Evolutionary conservation across 2,329 filamentous ascomycete species (phyloP).

Genomic region (Fulvia fulva): DNA sequence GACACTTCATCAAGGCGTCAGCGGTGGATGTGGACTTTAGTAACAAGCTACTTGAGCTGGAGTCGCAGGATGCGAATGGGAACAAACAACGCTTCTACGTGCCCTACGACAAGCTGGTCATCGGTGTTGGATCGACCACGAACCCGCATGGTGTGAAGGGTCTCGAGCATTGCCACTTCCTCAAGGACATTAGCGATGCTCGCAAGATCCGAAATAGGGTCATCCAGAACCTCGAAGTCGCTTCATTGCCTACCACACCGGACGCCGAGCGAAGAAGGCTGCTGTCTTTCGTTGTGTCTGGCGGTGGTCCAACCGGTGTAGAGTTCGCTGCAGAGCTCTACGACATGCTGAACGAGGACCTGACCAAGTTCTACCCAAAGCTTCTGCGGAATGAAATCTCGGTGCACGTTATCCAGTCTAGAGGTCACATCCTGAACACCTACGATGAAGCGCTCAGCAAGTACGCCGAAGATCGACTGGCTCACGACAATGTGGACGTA

Average conservation of each 20-base stretch:
- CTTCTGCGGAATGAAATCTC: constrained; percentile 96
- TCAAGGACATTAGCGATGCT: constrained; percentile 93
- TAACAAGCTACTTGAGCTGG: constrained; percentile 82
- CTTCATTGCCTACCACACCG: constrained; percentile 85
- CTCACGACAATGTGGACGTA: constrained; percentile 85
- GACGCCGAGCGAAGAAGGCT: constrained; percentile 84
- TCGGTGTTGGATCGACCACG: constrained; percentile 86
- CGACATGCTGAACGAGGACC: constrained; percentile 92
- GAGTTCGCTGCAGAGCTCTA: constrained; percentile 96
- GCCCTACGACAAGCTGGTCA: constrained; percentile 92
- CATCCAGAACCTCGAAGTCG: constrained; percentile 81
- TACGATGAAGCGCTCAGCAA: constrained; percentile 92
- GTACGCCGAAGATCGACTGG: constrained; percentile 87
- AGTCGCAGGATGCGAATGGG: constrained; percentile 66
- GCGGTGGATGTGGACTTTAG: constrained; percentile 91
- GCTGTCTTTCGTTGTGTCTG: constrained; percentile 92
- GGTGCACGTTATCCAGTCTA: constrained; percentile 92
- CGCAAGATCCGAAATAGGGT: constrained; percentile 83
- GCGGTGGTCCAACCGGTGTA: constrained; percentile 91
- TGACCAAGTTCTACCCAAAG: constrained; percentile 76
- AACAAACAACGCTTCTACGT: constrained; percentile 82
- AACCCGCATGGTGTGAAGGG: constrained; percentile 96
- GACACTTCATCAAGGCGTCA: constrained; percentile 83
- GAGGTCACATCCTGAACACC: constrained; percentile 93
- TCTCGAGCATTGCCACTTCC: constrained; percentile 86